Conservation (phyloP, 164 flowering plant genomes). For the Magnolia kwangsiensis region DNA sequence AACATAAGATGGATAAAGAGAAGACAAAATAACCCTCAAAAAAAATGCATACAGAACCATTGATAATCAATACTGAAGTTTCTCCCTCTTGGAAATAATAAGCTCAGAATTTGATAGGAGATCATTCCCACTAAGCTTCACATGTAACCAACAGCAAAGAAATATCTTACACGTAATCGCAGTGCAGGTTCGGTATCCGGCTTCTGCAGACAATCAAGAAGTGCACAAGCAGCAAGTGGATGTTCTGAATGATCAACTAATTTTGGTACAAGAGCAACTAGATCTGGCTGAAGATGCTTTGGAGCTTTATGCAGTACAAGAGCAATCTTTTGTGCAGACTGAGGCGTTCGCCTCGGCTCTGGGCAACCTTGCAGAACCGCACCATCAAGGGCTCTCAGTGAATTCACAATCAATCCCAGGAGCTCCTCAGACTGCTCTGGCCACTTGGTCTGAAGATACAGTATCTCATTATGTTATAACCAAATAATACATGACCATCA, state of each 20-base stretch:
- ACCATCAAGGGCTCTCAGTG: slow-evolving; percentile 90
- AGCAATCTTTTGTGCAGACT: slow-evolving; percentile 91
- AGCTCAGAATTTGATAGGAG: background rate
- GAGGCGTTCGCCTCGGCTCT: slow-evolving; percentile 86
- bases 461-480: background rate
- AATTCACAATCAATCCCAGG: slow-evolving; percentile 94
- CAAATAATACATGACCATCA: slow-evolving; percentile 1
- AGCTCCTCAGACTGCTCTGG: slow-evolving; percentile 97
- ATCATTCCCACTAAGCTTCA: background rate
- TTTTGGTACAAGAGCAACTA: slow-evolving; percentile 88
- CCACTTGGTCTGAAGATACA: slow-evolving; percentile 64
- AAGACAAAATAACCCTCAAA: background rate
- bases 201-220: slow-evolving; percentile 78
- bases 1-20: background rate
- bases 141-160: slow-evolving; percentile 10
- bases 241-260: slow-evolving; percentile 97
- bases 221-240: slow-evolving; percentile 86
- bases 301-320: slow-evolving; percentile 98
- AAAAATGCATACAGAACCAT: slow-evolving; percentile 1
- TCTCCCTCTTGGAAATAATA: background rate
- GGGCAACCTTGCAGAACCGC: slow-evolving; percentile 95
- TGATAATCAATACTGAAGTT: background rate
- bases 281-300: slow-evolving; percentile 84
- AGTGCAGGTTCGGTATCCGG: slow-evolving; percentile 83
- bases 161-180: slow-evolving; percentile 54